A percentile compares a stretch with the other conserved stretches of the same genome.
Evolutionary conservation across 73 alveolate genomes (phyloP).

Genomic region (Paramecium pentaurelia): DNA sequence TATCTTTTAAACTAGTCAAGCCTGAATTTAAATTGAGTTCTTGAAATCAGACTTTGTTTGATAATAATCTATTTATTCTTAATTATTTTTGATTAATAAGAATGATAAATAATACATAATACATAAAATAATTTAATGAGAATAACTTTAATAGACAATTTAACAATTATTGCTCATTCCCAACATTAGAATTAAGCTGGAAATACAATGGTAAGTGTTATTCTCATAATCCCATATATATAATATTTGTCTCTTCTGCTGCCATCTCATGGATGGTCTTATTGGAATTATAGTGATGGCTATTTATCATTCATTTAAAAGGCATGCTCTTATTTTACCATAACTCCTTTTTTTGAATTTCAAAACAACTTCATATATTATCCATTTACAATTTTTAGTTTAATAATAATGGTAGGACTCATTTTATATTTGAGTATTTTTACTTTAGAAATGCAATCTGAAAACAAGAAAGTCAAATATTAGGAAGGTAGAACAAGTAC

Average conservation of each 20-base stretch:
- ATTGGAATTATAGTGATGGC: constrained; percentile 29
- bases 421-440: not conserved
- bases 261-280: not conserved
- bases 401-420: not conserved
- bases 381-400: not conserved
- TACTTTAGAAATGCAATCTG: not conserved
- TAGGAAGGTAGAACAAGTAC: not conserved
- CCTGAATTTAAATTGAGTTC: not conserved
- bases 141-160: not conserved
- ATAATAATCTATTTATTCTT: not conserved
- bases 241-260: not conserved
- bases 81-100: not conserved
- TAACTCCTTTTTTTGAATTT: constrained; percentile 8
- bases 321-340: not conserved
- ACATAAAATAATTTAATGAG: not conserved
- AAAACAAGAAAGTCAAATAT: not conserved
- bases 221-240: not conserved
- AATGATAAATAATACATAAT: not conserved
- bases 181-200: not conserved
- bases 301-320: not conserved
- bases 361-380: not conserved
- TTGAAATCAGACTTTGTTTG: not conserved
- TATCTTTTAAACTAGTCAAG: not conserved
- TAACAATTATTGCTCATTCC: not conserved
- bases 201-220: not conserved